Evolutionary conservation across 2,329 filamentous ascomycete genomes (phyloP).

Genomic region (Colletotrichum truncatum): DNA sequence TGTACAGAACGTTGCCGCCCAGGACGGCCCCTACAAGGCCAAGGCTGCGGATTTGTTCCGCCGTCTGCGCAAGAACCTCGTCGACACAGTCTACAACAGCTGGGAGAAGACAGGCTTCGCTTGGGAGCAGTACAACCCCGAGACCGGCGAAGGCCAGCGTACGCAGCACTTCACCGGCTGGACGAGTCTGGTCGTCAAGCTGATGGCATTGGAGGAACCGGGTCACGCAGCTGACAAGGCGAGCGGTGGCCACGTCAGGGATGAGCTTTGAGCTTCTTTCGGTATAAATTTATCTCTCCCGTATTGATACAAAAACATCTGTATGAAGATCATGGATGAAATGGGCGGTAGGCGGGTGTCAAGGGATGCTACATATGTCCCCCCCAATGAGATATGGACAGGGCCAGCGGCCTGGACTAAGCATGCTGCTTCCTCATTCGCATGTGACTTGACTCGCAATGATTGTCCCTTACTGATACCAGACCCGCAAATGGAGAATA

Average conservation of each 20-base stretch:
- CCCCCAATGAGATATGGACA: not conserved
- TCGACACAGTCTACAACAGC: conserved; percentile 86
- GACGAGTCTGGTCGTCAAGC: conserved; percentile 98
- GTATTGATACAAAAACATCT: not conserved
- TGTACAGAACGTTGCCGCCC: conserved; percentile 69
- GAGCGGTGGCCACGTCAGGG: conserved; percentile 42
- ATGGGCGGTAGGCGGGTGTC: not conserved
- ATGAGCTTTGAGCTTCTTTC: conserved; percentile 55
- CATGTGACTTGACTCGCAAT: not conserved
- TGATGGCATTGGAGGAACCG: conserved; percentile 92
- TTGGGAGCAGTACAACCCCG: conserved; percentile 98
- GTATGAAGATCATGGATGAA: conserved; percentile 14
- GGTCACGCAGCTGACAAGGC: too few species aligned
- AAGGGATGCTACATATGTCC: not conserved
- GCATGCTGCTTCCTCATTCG: not conserved
- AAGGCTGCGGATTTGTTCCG: conserved; percentile 80
- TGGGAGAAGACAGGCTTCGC: conserved; percentile 95
- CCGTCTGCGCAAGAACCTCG: conserved; percentile 81
- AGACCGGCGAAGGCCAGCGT: conserved; percentile 90
- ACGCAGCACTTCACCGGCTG: conserved; percentile 99
- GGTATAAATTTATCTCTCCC: not conserved
- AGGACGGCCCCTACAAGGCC: conserved; percentile 72
- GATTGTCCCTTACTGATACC: too few species aligned
- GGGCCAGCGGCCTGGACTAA: not conserved
- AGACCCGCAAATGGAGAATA: too few species aligned